Evolutionary conservation across 1,284 basidiomycete genomes (phyloP).

Genomic region (Earliella scabrosa): DNA sequence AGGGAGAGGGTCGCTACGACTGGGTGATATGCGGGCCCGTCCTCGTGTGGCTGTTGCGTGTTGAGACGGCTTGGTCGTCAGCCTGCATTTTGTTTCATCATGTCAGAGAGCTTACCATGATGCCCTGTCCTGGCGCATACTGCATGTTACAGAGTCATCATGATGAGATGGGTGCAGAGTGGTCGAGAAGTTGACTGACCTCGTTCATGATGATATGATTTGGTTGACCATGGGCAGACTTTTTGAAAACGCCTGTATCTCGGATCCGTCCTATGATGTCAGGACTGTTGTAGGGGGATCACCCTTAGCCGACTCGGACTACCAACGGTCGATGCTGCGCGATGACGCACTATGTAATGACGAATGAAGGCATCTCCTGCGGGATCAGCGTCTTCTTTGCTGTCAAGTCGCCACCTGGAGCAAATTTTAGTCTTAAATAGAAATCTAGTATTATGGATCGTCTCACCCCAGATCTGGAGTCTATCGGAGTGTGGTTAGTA

Average conservation of each 20-base stretch:
- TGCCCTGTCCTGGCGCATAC: conserved; percentile 92
- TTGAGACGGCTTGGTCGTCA: conserved; percentile 10
- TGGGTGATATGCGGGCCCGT: conserved; percentile 88
- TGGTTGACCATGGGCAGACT: conserved; percentile 66
- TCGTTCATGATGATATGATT: conserved; percentile 92
- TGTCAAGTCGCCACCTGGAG: conserved; percentile 69
- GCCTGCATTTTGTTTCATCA: too few species aligned
- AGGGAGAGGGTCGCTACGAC: conserved; percentile 91
- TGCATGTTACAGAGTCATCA: conserved; percentile 36
- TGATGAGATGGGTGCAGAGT: too few species aligned
- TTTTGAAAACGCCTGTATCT: conserved; percentile 61
- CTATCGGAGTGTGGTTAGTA: conserved; percentile 51
- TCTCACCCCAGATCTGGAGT: conserved; percentile 78
- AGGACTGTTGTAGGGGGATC: conserved; percentile 54
- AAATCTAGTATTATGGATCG: not conserved
- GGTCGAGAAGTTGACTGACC: too few species aligned
- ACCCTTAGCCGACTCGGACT: not conserved
- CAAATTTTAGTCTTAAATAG: not conserved
- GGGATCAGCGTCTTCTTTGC: conserved; percentile 63
- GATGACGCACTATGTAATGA: conserved; percentile 56
- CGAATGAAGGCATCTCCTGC: conserved; percentile 66
- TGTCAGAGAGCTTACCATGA: conserved; percentile 87
- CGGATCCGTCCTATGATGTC: conserved; percentile 74
- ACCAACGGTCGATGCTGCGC: not conserved
- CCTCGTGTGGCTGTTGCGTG: conserved; percentile 81